Percentiles rank a stretch among this genome's conserved stretches.
These are phyloP conservation scores for Suillus subaureus DNA, from an alignment of 768 basidiomycete species.

Conservation along the genomic window DNA sequence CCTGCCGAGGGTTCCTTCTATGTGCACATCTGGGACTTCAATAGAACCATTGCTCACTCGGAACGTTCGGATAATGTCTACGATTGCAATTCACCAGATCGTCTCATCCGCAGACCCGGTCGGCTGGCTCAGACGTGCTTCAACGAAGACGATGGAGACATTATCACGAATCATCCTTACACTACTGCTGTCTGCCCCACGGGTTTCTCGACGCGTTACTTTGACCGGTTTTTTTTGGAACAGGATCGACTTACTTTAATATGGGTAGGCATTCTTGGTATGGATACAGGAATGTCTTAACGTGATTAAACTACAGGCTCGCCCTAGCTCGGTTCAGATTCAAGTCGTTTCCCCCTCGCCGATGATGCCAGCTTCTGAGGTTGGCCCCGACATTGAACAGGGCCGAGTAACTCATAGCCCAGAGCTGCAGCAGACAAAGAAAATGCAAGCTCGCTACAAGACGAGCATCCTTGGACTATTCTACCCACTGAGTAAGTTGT, in stretches of 20 bases:
- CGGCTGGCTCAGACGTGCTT: background rate
- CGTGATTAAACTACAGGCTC: background rate
- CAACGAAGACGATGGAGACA: background rate
- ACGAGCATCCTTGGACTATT: background rate
- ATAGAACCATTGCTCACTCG: background rate
- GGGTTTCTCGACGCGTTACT: background rate
- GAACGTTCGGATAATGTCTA: background rate
- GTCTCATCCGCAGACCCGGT: background rate
- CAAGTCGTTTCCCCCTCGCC: background rate
- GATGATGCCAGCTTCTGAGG: background rate
- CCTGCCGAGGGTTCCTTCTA: background rate
- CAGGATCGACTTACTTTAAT: background rate
- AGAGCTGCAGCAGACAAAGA: background rate
- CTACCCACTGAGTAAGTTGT: background rate
- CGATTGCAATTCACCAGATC: background rate
- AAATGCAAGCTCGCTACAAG: background rate
- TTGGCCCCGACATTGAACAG: background rate
- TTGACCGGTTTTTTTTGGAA: background rate
- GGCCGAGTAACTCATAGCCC: background rate
- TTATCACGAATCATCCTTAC: background rate
- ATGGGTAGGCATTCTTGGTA: background rate
- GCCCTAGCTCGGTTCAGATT: background rate
- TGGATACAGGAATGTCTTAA: background rate
- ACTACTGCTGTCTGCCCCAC: background rate
- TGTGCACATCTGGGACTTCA: background rate